A percentile compares a stretch with the other conserved stretches of the same genome.
Conservation (phyloP, 2,329 filamentous ascomycete species). For the Dactylellina drechsleri region DNA sequence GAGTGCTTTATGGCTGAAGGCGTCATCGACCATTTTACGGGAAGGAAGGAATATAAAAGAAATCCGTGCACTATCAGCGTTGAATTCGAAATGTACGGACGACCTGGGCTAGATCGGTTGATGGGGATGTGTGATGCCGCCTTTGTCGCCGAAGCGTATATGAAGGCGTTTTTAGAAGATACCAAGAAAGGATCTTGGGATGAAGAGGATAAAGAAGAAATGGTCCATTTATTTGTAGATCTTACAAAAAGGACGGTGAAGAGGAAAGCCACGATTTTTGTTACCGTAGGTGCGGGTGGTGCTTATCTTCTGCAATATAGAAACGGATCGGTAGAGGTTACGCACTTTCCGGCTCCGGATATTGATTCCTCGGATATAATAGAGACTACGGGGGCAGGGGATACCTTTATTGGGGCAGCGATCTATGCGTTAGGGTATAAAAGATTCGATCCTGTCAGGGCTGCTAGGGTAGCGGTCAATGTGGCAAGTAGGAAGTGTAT, state of each 20-base stretch:
- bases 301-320: constrained; percentile 22
- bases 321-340: constrained; percentile 5
- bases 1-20: constrained; percentile 54
- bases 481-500: constrained; percentile 56
- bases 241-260: constrained; percentile 9
- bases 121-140: constrained; percentile 49
- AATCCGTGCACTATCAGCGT: constrained; percentile 45
- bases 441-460: constrained; percentile 33
- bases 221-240: constrained; percentile 14
- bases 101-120: constrained; percentile 51
- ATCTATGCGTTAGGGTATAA: constrained; percentile 53
- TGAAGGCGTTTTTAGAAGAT: constrained; percentile 29
- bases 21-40: constrained; percentile 36
- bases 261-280: constrained; percentile 15
- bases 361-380: constrained; percentile 40
- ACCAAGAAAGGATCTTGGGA: constrained; percentile 8
- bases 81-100: constrained; percentile 55
- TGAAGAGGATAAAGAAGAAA: constrained; percentile 15
- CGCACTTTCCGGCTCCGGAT: constrained; percentile 32
- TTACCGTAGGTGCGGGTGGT: constrained; percentile 35
- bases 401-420: constrained; percentile 56
- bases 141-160: constrained; percentile 54
- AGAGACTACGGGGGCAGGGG: constrained; percentile 56
- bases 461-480: constrained; percentile 51
- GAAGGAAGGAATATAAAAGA: constrained; percentile 14